Base-by-base conservation (phyloP, 2,329 filamentous ascomycete genomes). In the Eutypa lata region DNA sequence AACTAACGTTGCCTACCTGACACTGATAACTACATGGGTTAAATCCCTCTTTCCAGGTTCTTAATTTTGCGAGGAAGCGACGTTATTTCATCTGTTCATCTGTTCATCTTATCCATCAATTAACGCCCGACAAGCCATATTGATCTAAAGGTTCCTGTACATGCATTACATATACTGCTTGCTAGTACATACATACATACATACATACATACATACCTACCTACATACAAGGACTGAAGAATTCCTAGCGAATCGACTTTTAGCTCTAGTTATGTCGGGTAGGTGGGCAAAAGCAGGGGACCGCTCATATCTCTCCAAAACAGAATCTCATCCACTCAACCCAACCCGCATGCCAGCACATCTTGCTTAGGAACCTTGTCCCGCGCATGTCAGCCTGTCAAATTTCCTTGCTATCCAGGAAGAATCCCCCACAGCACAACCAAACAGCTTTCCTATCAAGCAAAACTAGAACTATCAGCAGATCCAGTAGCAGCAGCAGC, bases 321-420 rank as follows among this genome's bases (percentile, higher is more conserved):
- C 19, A 44, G 14, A 28, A 44, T 45, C 42, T 45, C 22, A 24
- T 45, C 42, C 42, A 45, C 26, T 31, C 26, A 31, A 31, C 11
- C 26, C n/a, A 3, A 14, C 16, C 22, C 26, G 42, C 42, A 45
- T 45, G 42, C 42, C 42, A 45, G 16, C 42, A 45, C 42, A 45
- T 45, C 42, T 45, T 45, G 42, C 42, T 45, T 45, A 28, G 42
- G 10, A 45, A 45, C 42, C 42, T 19, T 45, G 42, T 45, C 42
- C 22, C 22, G 42, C 22, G 42, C 22, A 45, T 45, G 22, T 45
- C 42, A 45, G 42, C 42, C 22, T 18, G 42, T 26, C 42, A 7
- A 22, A 44, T 18, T 44, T 22, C 5, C 42, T n/a, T 45, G 16
- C 18, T 22, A 5, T 18, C 13, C 35, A 18, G 26, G 10, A 10